Percentiles rank a stretch among this genome's conserved stretches.
phyloP scores from a whole-genome alignment of 108 stramenopile species.

The Chaetoceros tenuissimus region DNA sequence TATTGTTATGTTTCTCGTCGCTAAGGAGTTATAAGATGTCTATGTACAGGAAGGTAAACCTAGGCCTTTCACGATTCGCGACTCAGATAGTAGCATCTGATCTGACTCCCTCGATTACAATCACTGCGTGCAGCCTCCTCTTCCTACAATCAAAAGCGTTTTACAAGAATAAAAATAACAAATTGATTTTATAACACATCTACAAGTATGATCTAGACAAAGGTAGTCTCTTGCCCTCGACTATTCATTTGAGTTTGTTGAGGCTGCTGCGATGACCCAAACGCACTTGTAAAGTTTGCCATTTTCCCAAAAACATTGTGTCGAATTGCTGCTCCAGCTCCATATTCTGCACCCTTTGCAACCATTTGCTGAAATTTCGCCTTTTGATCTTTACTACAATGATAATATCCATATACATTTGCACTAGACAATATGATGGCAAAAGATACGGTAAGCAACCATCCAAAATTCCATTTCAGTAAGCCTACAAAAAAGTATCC shows the following conservation, averaged over 20 bases:
- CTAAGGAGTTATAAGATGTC: too few relatives aligned
- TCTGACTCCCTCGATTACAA: too few relatives aligned
- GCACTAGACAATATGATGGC: conserved; percentile 72
- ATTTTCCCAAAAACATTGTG: conserved; percentile 11
- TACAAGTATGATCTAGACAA: too few relatives aligned
- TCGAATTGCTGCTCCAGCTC: conserved; percentile 49
- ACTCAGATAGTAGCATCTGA: too few relatives aligned
- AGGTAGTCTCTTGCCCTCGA: background rate
- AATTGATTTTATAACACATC: too few relatives aligned
- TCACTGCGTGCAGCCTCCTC: too few relatives aligned
- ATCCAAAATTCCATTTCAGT: conserved; percentile 70
- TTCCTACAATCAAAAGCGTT: too few relatives aligned
- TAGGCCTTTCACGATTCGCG: too few relatives aligned
- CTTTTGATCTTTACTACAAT: conserved; percentile 86
- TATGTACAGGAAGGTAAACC: too few relatives aligned
- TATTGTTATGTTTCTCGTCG: too few relatives aligned
- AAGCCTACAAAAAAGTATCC: conserved; percentile 60
- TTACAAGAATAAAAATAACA: too few relatives aligned
- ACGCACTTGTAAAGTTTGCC: background rate
- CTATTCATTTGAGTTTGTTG: background rate
- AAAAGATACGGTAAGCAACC: conserved; percentile 78
- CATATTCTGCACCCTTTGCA: conserved; percentile 49
- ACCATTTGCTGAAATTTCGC: conserved; percentile 65
- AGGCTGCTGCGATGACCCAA: background rate
- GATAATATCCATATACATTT: conserved; percentile 95